phyloP scores from a whole-genome alignment of 2,329 filamentous ascomycete genomes.

The Bipolaris gigantea region DNA sequence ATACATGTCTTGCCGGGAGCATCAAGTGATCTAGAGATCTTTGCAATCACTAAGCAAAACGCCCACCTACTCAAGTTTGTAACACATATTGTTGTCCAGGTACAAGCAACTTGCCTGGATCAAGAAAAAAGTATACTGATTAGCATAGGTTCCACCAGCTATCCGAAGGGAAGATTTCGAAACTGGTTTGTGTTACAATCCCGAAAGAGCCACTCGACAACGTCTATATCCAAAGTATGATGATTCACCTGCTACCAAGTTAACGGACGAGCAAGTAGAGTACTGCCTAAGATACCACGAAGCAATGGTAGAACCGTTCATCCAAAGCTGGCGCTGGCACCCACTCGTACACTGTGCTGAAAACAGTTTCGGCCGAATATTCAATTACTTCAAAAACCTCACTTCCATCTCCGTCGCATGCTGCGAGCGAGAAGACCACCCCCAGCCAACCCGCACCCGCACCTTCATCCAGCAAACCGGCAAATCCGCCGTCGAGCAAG shows the following conservation, averaged over 20 bases:
- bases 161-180: neutral
- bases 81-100: neutral
- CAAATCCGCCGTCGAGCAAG: neutral
- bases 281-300: neutral
- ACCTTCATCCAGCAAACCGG: neutral
- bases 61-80: neutral
- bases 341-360: neutral
- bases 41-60: neutral
- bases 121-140: neutral
- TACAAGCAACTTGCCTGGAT: neutral
- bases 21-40: slow-evolving; percentile 15
- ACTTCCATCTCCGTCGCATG: neutral
- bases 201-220: neutral
- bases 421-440: neutral
- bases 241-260: neutral
- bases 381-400: neutral
- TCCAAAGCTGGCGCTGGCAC: neutral
- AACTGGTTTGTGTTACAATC: too few relatives aligned
- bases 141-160: neutral
- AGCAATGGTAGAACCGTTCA: neutral
- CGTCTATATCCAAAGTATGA: neutral
- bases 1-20: slow-evolving; percentile 14
- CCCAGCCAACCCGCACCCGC: neutral
- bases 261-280: neutral
- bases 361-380: neutral